Base-by-base conservation (phyloP, 805 yeast species). In the Ogataea pignaliae region DNA sequence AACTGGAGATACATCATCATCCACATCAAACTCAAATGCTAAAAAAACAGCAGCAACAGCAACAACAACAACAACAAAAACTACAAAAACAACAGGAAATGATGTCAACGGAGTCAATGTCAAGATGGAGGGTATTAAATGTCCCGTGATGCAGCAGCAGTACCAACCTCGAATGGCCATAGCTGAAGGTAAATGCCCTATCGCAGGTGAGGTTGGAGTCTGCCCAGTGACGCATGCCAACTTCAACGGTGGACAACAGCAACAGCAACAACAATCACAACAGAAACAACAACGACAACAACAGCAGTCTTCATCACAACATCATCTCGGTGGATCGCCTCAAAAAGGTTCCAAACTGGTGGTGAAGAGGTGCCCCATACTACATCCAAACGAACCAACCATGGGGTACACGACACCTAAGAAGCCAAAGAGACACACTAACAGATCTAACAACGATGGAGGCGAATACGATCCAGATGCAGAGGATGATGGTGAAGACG, bases 321-420 rank as follows among this genome's bases (percentile, higher is more conserved):
- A 17, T 12, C 34, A 30, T 6, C 13, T 12, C 21, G 13, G 38
- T 13, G 29, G 14, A 26, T 14, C 30, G 14, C 28, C 12, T 16
- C 44, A 30, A n/a, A 29, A 37, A 34, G 26, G 16, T 14, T 4
- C 32, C 15, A 37, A 37, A 16, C 15, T 52, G 7, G 37, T 41
- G 10, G 41, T 56, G 7, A 51, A 49, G n/a, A 56, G 54, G 44
- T 61, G 65, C 37, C 65, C 66, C 0, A 51, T 60, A 18, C 39
- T 61, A 32, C 59, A 61, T 42, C 57, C 64, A 2, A 32, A 36
- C 33, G 64, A 55, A 17, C 37, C 55, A 14, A 40, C 43, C 12
- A 18, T 42, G 18, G 42, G 47, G n/a, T 52, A 44, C 29, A 38
- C 34, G 10, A 34, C 40, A 37, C 35, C 40, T 39, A 18, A 31